These are phyloP conservation scores for Wickerhamomyces sp. DNA, from an alignment of 1,139 yeast genomes.

Conservation along the genomic window DNA sequence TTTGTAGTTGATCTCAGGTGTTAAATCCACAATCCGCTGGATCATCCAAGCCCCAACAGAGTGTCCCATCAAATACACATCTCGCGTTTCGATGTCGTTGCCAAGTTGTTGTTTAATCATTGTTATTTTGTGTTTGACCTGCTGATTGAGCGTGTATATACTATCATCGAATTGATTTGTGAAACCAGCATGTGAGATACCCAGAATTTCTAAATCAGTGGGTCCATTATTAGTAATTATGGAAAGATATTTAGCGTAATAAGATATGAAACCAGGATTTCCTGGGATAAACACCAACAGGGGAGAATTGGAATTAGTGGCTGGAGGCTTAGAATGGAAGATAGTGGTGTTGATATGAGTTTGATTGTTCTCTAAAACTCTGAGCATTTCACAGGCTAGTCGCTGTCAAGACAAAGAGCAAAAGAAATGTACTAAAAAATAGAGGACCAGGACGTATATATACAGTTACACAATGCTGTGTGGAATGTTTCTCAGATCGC, in stretches of 20 bases:
- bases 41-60: slow-evolving; percentile 58
- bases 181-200: slow-evolving; percentile 45
- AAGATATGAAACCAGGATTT: slow-evolving; percentile 62
- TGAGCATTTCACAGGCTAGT: not conserved
- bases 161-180: slow-evolving; percentile 11
- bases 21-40: slow-evolving; percentile 41
- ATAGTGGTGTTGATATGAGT: slow-evolving; percentile 8
- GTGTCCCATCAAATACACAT: slow-evolving; percentile 50
- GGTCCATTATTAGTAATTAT: slow-evolving; percentile 32
- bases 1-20: slow-evolving; percentile 20
- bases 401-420: not conserved
- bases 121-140: slow-evolving; percentile 45
- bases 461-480: no score
- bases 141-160: slow-evolving; percentile 42
- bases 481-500: no score
- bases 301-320: slow-evolving; percentile 20
- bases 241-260: slow-evolving; percentile 47
- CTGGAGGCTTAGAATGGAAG: slow-evolving; percentile 9
- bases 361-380: not conserved
- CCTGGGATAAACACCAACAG: slow-evolving; percentile 59
- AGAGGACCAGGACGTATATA: not conserved
- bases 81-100: slow-evolving; percentile 22
- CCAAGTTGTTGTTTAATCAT: slow-evolving; percentile 31
- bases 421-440: not conserved
- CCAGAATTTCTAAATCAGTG: slow-evolving; percentile 45